phyloP scores from a whole-genome alignment of 2,329 filamentous ascomycete species.

The Apiospora arundinis region DNA sequence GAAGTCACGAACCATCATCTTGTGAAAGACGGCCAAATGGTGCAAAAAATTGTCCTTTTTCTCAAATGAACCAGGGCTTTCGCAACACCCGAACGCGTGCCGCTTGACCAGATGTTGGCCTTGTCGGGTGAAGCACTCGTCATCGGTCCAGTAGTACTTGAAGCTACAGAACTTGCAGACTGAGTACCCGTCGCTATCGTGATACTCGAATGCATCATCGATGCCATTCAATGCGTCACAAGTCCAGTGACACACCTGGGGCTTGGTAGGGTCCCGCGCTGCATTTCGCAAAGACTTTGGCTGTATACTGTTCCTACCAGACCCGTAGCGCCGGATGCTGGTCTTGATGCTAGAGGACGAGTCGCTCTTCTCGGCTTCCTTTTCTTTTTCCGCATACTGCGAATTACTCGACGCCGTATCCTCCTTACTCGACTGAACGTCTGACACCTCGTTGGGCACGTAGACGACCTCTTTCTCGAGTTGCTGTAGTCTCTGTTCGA shows the following conservation, averaged over 20 bases:
- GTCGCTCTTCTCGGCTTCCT: not conserved
- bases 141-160: conserved; percentile 22
- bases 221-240: conserved; percentile 11
- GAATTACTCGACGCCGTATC: not conserved
- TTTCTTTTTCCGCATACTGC: not conserved
- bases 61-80: not conserved
- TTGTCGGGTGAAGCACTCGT: conserved; percentile 21
- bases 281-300: not conserved
- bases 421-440: not conserved
- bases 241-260: conserved; percentile 16
- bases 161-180: conserved; percentile 20
- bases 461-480: conserved; percentile 2
- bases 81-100: conserved; percentile 4
- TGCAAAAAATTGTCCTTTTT: not conserved
- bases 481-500: conserved; percentile 7
- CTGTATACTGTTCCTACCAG: not conserved
- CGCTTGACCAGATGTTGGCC: conserved; percentile 20
- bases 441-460: not conserved
- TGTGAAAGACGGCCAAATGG: not conserved
- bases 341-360: not conserved
- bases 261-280: not conserved
- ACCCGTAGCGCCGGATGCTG: not conserved
- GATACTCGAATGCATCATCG: conserved; percentile 18
- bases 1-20: conserved; percentile 10
- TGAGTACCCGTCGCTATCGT: not conserved